Base-by-base conservation (phyloP, 106 monocot genomes). In the Platanthera zijinensis region DNA sequence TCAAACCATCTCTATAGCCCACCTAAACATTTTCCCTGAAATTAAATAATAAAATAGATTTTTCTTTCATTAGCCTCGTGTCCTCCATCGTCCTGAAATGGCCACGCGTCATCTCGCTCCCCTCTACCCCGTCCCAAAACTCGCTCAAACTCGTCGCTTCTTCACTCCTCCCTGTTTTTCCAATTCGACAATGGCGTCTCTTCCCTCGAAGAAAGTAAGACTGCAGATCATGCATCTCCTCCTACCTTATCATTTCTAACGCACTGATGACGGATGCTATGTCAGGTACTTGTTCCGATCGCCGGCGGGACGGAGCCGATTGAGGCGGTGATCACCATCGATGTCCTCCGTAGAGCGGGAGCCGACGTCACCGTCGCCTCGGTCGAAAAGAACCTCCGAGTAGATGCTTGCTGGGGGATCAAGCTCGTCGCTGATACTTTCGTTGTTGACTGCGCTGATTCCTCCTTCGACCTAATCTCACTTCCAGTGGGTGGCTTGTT, bases 331-430 rank as follows among this genome's bases (percentile, higher is more conserved):
- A 86, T 96, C 84, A 82, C 82, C 72, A 82, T 89, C 82, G 93
- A 92, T 79, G 85, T 93, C 57, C 89, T 96, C 64, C 90, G 96
- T 66, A 74, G 96, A 18, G 75, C 92, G 45, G 96, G 96, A 19
- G 90, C 96, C 11, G 85, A 89, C 50, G 96, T 96, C 80, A 89
- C 87, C 52, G 90, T 93, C 50, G 96, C 96, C 14, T 93, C 96
- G 25, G 87, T 80, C 25, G 84, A 80, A 74, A 85, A 83, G 39
- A 49, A 61, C 5, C 77, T 84, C 15, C 52, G 53, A 22, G 86
- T 92, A 5, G 87, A 87, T 30, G 90, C 85, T 17, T 74, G 72
- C 83, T 89, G 82, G 82, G 93, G 93, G 7, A 53, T 93, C 68
- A 97, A 82, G 89, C 74, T 97, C 39, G 82, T 91, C 8, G 96